Evolutionary conservation across 345 rosid genomes (phyloP).

Genomic region (Camelina laxa): DNA sequence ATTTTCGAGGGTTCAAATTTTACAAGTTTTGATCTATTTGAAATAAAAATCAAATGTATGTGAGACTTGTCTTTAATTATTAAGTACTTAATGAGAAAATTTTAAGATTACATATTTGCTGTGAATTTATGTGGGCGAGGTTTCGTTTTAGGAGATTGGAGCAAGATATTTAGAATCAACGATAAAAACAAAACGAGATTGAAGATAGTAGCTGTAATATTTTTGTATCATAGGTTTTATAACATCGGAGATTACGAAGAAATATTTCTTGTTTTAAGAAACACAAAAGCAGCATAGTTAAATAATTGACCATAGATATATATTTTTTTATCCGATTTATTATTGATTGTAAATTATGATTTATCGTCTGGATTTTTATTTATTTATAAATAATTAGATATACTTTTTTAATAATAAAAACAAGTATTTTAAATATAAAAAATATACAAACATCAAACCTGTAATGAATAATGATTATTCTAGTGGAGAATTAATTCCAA

Average conservation of each 20-base stretch:
- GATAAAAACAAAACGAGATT: slow-evolving; percentile 9
- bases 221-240: slow-evolving; percentile 4
- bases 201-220: not conserved
- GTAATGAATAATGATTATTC: slow-evolving; percentile 4
- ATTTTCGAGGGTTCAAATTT: slow-evolving; percentile 24
- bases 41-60: slow-evolving; percentile 32
- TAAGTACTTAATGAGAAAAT: not conserved
- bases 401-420: not conserved
- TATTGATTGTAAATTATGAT: no score
- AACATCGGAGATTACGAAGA: slow-evolving; percentile 26
- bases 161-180: slow-evolving; percentile 17
- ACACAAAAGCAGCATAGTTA: slow-evolving; percentile 10
- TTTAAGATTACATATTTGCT: not conserved
- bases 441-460: slow-evolving; percentile 11
- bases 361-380: no score
- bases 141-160: slow-evolving; percentile 27
- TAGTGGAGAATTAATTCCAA: slow-evolving; percentile 26
- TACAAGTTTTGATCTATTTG: slow-evolving; percentile 42
- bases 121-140: slow-evolving; percentile 17
- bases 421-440: no score
- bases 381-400: no score
- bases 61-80: not conserved
- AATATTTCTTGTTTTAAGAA: not conserved
- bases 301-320: not conserved
- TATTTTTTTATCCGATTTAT: no score